A percentile compares a stretch with the other conserved stretches of the same genome.
Evolutionary conservation across 1,139 yeast species (phyloP).

Genomic region (Kodamaea fungicola): DNA sequence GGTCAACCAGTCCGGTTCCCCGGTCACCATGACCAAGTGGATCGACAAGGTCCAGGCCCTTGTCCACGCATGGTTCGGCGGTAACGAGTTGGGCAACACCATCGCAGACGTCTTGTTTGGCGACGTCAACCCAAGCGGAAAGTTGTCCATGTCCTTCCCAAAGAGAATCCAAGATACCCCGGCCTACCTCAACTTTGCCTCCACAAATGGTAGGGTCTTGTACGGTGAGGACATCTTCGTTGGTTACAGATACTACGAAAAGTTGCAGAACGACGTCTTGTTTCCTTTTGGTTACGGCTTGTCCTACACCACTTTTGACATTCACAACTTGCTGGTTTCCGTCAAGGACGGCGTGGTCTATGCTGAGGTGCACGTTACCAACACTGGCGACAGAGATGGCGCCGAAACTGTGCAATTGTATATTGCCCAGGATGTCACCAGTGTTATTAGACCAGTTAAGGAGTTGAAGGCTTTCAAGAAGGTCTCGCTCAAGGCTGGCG

Average conservation of each 20-base stretch:
- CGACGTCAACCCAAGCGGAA: slow-evolving; percentile 26
- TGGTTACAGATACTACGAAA: slow-evolving; percentile 60
- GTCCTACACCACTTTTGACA: slow-evolving; percentile 49
- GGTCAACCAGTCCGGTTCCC: slow-evolving; percentile 62
- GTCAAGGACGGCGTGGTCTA: slow-evolving; percentile 10
- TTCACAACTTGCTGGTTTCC: slow-evolving; percentile 12
- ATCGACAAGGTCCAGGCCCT: slow-evolving; percentile 41
- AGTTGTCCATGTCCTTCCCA: slow-evolving; percentile 25
- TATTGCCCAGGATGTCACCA: slow-evolving; percentile 35
- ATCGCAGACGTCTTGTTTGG: slow-evolving; percentile 29
- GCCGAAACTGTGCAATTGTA: slow-evolving; percentile 49
- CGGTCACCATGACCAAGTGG: slow-evolving; percentile 58
- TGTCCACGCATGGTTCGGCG: slow-evolving; percentile 48
- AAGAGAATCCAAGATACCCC: slow-evolving; percentile 21
- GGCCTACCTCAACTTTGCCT: slow-evolving; percentile 16
- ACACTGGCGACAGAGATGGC: slow-evolving; percentile 42
- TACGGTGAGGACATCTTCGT: slow-evolving; percentile 58
- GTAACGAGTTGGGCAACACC: slow-evolving; percentile 27
- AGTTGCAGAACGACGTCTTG: slow-evolving; percentile 39
- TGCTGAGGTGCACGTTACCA: slow-evolving; percentile 36
- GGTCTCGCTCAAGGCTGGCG: slow-evolving; percentile 40
- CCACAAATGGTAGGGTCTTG: slow-evolving; percentile 42
- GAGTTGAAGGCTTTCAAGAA: slow-evolving; percentile 57
- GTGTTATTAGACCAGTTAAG: slow-evolving; percentile 49
- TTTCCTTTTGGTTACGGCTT: slow-evolving; percentile 64